Base-by-base conservation (phyloP, 2,329 filamentous ascomycete species). In the Trichoderma koningii region DNA sequence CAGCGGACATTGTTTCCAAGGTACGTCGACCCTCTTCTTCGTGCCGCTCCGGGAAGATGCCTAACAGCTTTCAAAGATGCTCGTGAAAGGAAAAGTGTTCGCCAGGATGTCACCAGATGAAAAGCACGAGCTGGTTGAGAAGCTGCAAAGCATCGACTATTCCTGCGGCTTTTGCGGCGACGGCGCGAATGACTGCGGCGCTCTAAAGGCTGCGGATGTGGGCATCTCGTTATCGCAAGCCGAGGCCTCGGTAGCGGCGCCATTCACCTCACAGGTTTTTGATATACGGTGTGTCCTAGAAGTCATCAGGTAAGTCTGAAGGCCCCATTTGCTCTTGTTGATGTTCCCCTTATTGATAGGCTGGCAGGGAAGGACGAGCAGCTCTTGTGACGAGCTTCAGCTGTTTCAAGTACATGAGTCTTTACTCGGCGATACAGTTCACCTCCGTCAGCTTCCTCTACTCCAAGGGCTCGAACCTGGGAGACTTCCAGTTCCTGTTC, bases 401-500 rank as follows among this genome's bases (percentile, higher is more conserved):
- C 80, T 99, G 95, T 80, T 99, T 99, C 85, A 99, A 98, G 81
- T 99, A 96, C 79, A 99, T 99, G 96, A 96, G 91, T 71, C 79
- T 99, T 69, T 99, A 99, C 81, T 98, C 93, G 2, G 94, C 95
- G n/a, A 99, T 99, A 69, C 95, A 99, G 76, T 99, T 99, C 80
- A 96, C 92, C 7, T 92, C 92, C 0, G 96, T 99, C 73, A 96
- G 91, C 83, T 97, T 99, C 75, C 84, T 99, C 17, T 99, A 99
- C 76, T 91, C 93, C 7, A 93, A 89, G 7, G 96, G 91, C 12
- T 96, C 92, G 9, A 99, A 99, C 74, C 82, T 99, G 6, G 96
- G 95, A 56, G 95, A 99, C 76, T 98, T 99, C 74, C 95, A 98
- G 77, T 99, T 97, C 75, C 83, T 99, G 4, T 98, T 94, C 77